These are phyloP conservation scores for Leccinum pallidistipes DNA, from an alignment of 1,284 basidiomycete species.

Conservation along the genomic window DNA sequence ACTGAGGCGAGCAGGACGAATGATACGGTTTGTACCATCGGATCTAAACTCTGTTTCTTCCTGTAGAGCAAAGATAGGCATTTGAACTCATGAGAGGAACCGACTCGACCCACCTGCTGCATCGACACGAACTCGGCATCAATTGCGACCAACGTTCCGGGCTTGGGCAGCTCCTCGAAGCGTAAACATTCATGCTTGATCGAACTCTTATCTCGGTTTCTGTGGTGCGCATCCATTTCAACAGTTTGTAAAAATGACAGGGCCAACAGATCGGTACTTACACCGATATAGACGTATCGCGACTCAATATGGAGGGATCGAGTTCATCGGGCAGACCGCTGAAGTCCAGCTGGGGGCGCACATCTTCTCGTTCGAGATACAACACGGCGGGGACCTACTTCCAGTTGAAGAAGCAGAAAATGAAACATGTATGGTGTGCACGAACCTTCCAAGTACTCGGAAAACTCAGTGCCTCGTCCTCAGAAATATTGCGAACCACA, in stretches of 20 bases:
- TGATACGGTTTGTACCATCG: conserved; percentile 90
- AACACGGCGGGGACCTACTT: conserved; percentile 83
- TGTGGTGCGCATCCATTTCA: background rate
- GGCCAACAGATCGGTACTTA: conserved; percentile 38
- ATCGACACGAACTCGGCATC: conserved; percentile 98
- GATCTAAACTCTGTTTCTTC: conserved; percentile 96
- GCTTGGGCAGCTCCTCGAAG: conserved; percentile 78
- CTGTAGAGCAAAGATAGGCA: conserved; percentile 36
- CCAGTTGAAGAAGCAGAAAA: background rate
- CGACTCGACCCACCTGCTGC: conserved; percentile 64
- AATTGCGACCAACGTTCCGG: conserved; percentile 90
- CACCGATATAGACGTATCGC: conserved; percentile 87
- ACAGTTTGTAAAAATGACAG: background rate
- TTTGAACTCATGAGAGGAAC: background rate
- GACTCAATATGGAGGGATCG: conserved; percentile 76
- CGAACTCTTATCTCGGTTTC: conserved; percentile 71
- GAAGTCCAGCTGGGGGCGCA: conserved; percentile 59
- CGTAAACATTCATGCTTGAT: conserved; percentile 80
- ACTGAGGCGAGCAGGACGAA: conserved; percentile 89
- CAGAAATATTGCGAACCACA: conserved; percentile 79
- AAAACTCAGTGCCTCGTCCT: conserved; percentile 87
- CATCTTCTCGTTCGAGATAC: conserved; percentile 82
- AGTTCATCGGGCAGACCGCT: conserved; percentile 63
- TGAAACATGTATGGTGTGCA: background rate
- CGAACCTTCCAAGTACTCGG: conserved; percentile 88